Base-by-base conservation (phyloP, 805 yeast species). In the Myxozyma vanderwaltii region DNA sequence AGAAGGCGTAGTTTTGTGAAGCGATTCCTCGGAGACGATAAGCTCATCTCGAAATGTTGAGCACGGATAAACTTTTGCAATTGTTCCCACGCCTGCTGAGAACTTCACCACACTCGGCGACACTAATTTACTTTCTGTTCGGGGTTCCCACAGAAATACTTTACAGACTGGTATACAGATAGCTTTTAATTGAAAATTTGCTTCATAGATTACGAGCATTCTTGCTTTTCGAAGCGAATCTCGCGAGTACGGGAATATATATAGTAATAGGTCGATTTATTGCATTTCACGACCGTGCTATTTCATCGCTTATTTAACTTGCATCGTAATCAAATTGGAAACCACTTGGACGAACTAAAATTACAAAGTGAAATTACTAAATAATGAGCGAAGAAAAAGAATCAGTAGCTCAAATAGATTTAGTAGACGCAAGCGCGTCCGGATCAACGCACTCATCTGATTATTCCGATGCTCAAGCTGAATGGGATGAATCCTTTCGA, bases 401-500 rank as follows among this genome's bases (percentile, higher is more conserved):
- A 17, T 8, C 43, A 38, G 19, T n/a, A 17, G 13, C 43, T 19
- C 23, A n/a, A 10, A 5, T 2, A n/a, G 43, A 38, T 2, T 38
- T 21, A 38, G 19, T n/a, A 10, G 33, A 23, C 33, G 19, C 21
- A 8, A 6, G 15, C 19, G 21, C 12, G 21, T 26, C 48, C 26
- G 24, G 26, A 46, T 46, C 52, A 36, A 8, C 43, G 21, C 5
- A 13, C 1, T 23, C 43, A 33, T 21, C 24, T 23, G 54, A 17
- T 8, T 35, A 26, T 12, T 53, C 66, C 3, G 79, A 82, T 31
- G 86, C 89, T 0, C 89, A 86, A 69, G 80, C 80, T 64, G 89
- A 86, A 63, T 86, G 91, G 91, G 90, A 86, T 51, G 88, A 84
- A 68, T 83, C 85, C 59, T 62, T 86, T 57, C 74, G 74, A 52